A percentile compares a stretch with the other conserved stretches of the same genome.
phyloP scores from a whole-genome alignment of 768 basidiomycete species.

The Cystofilobasidium macerans region DNA sequence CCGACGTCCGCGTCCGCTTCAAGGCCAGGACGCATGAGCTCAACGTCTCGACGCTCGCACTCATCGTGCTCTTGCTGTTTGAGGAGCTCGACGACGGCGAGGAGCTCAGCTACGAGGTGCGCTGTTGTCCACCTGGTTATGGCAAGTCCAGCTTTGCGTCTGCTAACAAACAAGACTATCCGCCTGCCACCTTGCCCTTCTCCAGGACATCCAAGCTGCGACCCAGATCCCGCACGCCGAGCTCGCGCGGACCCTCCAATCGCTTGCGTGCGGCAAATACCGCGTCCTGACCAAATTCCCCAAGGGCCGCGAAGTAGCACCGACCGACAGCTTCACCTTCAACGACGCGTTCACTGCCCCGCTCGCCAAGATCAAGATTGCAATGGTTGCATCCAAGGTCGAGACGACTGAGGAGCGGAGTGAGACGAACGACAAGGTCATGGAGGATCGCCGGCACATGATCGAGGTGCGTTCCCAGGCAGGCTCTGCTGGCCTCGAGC shows the following conservation, averaged over 20 bases:
- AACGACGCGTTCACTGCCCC: conserved; percentile 68
- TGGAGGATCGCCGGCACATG: conserved; percentile 80
- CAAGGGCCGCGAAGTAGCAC: conserved; percentile 65
- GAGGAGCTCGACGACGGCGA: conserved; percentile 59
- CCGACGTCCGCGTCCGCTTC: conserved; percentile 75
- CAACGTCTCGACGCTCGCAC: conserved; percentile 78
- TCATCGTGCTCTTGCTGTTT: conserved; percentile 80
- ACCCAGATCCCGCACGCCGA: conserved; percentile 66
- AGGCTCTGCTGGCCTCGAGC: background rate
- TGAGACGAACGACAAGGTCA: conserved; percentile 80
- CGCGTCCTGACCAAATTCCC: conserved; percentile 87
- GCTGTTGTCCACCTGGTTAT: too few relatives aligned
- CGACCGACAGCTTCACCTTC: conserved; percentile 76
- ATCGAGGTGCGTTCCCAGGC: conserved; percentile 63
- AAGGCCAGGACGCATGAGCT: conserved; percentile 71
- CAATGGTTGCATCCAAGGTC: conserved; percentile 73
- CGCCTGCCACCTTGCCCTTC: background rate
- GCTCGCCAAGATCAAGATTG: conserved; percentile 83
- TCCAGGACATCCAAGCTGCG: conserved; percentile 68
- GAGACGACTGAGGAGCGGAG: conserved; percentile 76
- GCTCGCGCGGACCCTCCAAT: conserved; percentile 84
- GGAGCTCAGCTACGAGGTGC: conserved; percentile 62
- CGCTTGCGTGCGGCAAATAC: conserved; percentile 87
- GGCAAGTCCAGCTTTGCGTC: background rate
- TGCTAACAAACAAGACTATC: background rate